These are phyloP conservation scores for Castanea crenata DNA, from an alignment of 306 rosid genomes.

Conservation along the genomic window DNA sequence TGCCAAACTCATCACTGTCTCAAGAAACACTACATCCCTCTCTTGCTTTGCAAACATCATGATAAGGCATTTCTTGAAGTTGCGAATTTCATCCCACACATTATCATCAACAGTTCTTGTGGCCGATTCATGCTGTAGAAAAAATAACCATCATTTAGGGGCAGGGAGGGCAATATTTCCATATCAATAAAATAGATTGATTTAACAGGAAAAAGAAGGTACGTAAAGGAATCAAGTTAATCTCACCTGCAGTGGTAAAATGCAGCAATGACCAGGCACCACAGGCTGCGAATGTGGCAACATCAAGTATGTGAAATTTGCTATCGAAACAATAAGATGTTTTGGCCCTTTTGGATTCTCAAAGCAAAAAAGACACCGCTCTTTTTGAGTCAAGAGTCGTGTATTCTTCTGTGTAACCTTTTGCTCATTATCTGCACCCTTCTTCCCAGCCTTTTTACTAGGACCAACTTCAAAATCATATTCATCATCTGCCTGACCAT, in stretches of 20 bases:
- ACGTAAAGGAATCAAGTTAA: constrained; percentile 19
- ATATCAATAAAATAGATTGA: not conserved
- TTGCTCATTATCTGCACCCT: constrained; percentile 53
- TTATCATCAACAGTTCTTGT: constrained; percentile 74
- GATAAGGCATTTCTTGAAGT: constrained; percentile 93
- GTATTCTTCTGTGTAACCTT: constrained; percentile 41
- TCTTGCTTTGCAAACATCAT: constrained; percentile 93
- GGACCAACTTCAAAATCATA: constrained; percentile 77
- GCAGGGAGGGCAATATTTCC: too few relatives aligned
- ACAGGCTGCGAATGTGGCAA: constrained; percentile 81
- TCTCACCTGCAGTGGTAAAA: constrained; percentile 80
- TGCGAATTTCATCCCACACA: constrained; percentile 84
- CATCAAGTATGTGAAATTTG: constrained; percentile 80
- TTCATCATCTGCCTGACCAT: constrained; percentile 80
- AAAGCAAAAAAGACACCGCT: constrained; percentile 78
- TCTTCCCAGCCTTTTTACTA: constrained; percentile 59
- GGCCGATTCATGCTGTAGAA: constrained; percentile 78
- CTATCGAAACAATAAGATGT: constrained; percentile 86
- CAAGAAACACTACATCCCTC: constrained; percentile 86
- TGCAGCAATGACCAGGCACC: constrained; percentile 90
- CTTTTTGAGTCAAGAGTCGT: constrained; percentile 63
- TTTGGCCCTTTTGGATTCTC: constrained; percentile 76
- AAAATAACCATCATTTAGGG: not conserved
- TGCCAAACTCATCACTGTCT: constrained; percentile 85
- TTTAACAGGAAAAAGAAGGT: not conserved